A percentile compares a stretch with the other conserved stretches of the same genome.
Evolutionary conservation across 148 eudicot genomes (phyloP).

Genomic region (Arctostaphylos glauca): DNA sequence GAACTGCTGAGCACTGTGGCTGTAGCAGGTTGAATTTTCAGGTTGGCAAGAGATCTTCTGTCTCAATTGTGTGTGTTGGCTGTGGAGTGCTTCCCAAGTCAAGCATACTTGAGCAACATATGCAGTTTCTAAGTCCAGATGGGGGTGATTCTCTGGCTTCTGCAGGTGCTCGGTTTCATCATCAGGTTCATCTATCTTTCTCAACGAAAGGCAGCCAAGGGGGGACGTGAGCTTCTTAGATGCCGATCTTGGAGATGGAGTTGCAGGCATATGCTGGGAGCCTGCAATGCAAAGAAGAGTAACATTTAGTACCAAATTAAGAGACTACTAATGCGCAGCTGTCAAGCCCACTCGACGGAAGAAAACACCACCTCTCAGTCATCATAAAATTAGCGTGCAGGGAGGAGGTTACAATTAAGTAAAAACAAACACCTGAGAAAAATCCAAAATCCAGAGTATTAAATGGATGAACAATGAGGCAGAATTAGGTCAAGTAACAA

Average conservation of each 20-base stretch:
- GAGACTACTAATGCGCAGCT: not conserved
- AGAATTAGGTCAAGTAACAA: not conserved
- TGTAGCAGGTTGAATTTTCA: constrained; percentile 63
- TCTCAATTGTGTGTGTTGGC: constrained; percentile 77
- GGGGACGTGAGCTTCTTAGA: constrained; percentile 81
- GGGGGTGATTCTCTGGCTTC: constrained; percentile 51
- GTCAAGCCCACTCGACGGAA: not conserved
- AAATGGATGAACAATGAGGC: not conserved
- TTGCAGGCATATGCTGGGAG: constrained; percentile 43
- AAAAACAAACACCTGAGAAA: not conserved
- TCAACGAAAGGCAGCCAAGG: constrained; percentile 84
- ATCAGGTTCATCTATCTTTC: constrained; percentile 57
- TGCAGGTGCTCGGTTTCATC: constrained; percentile 79
- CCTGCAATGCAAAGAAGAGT: constrained; percentile 35
- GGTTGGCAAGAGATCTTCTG: constrained; percentile 77
- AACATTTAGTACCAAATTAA: not conserved
- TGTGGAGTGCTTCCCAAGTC: constrained; percentile 96
- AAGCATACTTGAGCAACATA: constrained; percentile 88
- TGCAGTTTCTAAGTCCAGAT: constrained; percentile 73
- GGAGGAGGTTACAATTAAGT: not conserved
- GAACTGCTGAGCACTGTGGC: constrained; percentile 81
- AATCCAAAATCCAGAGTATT: not conserved
- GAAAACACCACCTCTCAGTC: constrained; percentile 14
- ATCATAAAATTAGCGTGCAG: constrained; percentile 7
- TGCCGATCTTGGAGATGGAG: constrained; percentile 68